Base-by-base conservation (phyloP, 2,329 filamentous ascomycete genomes). In the Colletotrichum orchidophilum region DNA sequence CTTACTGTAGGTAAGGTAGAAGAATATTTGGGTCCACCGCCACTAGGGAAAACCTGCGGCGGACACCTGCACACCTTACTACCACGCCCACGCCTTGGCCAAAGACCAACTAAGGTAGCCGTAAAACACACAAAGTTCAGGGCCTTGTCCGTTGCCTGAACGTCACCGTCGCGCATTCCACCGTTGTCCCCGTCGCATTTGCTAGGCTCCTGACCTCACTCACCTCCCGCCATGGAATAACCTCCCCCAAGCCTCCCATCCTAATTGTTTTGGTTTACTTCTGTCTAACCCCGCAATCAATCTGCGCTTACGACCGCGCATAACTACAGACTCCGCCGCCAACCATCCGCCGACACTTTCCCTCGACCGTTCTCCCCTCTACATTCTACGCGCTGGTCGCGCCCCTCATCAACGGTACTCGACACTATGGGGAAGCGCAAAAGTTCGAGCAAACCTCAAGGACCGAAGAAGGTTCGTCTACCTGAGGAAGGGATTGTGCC, bases 401-500 rank as follows among this genome's bases (percentile, higher is more conserved):
- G 50, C 50, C 35, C 31, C 29, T 53, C 50, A 42, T 31, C 24
- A 31, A 21, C n/a, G 33, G 12, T 24, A 39, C 29, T 29, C 50
- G 50, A 65, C 75, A 79, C 60, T 57, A 87, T 94, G 96, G 96
- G 96, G 73, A 98, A 98, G 87, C 94, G 96, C 81, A 98, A 97
- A 88, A 93, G 93, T 29, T 93, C 94, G 64, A 89, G 91, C 79
- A 95, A 95, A 85, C 94, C 94, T 18, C 88, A 91, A 80, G 94
- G 92, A 73, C 92, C 93, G 29, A 96, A 94, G 84, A 97, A 92
- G 91, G 94, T 94, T 84, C 75, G 80, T 74, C 58, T 27, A 35
- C 9, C 18, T 15, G 31, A 33, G n/a, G n/a, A 21, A 24, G 18
- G 18, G 18, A 21, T 21, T 29, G 9, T 9, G 29, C 49, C 46